Percentiles rank a stretch among this genome's conserved stretches.
phyloP scores from a whole-genome alignment of 2,329 filamentous ascomycete genomes.

The Clarireedia homoeocarpa region DNA sequence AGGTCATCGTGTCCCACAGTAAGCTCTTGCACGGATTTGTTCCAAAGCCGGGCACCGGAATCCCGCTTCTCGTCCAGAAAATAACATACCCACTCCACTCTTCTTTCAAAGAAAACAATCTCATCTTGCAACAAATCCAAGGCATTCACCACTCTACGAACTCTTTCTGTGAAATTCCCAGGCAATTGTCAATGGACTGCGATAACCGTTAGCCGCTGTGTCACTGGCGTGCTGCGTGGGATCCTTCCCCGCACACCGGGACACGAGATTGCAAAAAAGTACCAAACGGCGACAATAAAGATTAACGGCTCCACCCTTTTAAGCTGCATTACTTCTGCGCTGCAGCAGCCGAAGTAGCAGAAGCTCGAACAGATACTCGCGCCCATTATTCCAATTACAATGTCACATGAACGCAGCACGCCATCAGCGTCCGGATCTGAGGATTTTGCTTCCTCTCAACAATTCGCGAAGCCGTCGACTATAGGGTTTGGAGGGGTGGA shows the following conservation, averaged over 20 bases:
- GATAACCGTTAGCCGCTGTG: constrained; percentile 44
- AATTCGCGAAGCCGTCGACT: constrained; percentile 14
- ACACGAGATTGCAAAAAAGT: constrained; percentile 29
- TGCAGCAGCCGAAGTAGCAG: constrained; percentile 10
- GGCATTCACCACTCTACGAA: not conserved
- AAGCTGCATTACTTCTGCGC: not conserved
- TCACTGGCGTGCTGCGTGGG: constrained; percentile 51
- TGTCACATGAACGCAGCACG: constrained; percentile 38
- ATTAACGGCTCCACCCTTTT: constrained; percentile 8
- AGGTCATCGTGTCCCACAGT: not conserved
- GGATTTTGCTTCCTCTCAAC: constrained; percentile 21
- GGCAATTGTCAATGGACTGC: constrained; percentile 45
- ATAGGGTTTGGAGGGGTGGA: constrained; percentile 14
- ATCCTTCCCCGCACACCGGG: constrained; percentile 50
- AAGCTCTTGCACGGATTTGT: constrained; percentile 2
- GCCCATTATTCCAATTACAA: constrained; percentile 30
- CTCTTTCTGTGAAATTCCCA: not conserved
- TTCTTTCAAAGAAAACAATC: constrained; percentile 3
- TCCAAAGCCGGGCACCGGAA: not conserved
- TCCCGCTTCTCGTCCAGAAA: not conserved
- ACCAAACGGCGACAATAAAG: constrained; percentile 16
- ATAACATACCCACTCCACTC: not conserved
- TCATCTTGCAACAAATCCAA: not conserved
- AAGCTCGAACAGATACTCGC: constrained; percentile 32
- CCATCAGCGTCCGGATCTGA: constrained; percentile 27